Evolutionary conservation across 306 rosid genomes (phyloP), one percentile per base, ranked within the genome.

Genomic region (Vigna hirtella): DNA sequence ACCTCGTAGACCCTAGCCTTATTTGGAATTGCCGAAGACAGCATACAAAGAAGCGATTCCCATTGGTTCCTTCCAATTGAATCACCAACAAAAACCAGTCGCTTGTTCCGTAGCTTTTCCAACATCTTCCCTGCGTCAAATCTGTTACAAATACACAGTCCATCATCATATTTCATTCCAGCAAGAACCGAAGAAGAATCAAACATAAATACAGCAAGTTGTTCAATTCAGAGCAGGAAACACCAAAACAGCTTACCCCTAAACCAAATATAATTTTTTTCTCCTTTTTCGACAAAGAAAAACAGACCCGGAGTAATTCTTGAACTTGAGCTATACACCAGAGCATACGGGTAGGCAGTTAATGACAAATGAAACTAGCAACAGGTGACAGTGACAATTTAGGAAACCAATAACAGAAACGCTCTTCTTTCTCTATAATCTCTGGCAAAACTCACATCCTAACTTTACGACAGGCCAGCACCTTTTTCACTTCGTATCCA

Each of bases 41-140:
- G 91, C 96, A 94, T 84, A 74, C 98, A 94, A 67, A 94, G 96
- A 22, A 94, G 89, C 5, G 98, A 94, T 75, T 91, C 98, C 98
- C 97, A 91, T 50, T 94, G 98, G 84, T 94, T 94, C 85, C 98
- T 90, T 74, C 94, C 98, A 72, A 94, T 84, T 12, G 98, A 94
- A 79, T 94, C 98, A 9, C 98, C 98, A 20, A 87, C 97, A 86
- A 94, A 94, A 50, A 91, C 94, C 57, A 94, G 66, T 30, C 98
- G 90, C 83, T 82, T 88, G 79, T 88, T 75, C 61, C 93, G 78
- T 63, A 89, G 84, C 52, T 52, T 89, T 47, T 91, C 97, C 88
- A 89, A 82, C 94, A 94, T 90, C 81, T 76, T 86, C 69, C 74
- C 75, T 28, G 93, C 97, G 74, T 90, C 88, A 69, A 94, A 94